Evolutionary conservation across 1,284 basidiomycete species (phyloP).

Genomic region (Heliocybe sulcata): DNA sequence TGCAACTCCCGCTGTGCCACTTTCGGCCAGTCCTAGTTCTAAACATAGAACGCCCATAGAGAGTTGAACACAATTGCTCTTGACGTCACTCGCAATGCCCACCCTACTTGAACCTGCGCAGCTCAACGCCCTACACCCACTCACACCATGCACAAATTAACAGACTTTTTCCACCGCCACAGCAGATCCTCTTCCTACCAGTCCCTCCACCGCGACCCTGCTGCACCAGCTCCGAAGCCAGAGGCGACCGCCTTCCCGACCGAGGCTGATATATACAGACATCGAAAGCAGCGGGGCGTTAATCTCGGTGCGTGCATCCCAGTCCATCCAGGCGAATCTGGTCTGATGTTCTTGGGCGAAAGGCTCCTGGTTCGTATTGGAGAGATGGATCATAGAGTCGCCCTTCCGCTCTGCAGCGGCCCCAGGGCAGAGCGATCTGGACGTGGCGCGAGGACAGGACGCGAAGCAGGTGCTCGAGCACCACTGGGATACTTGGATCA

Average conservation of each 20-base stretch:
- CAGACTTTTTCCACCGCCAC: conserved; percentile 1
- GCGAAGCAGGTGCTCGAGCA: conserved; percentile 61
- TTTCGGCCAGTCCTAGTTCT: too few species aligned
- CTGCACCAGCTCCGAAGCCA: background rate
- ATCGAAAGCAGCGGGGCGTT: conserved; percentile 75
- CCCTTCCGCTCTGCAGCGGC: conserved; percentile 47
- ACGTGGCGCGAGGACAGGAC: conserved; percentile 58
- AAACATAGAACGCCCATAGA: too few species aligned
- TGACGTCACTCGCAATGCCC: too few species aligned
- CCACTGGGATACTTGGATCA: conserved; percentile 79
- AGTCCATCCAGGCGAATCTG: background rate
- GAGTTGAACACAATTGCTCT: too few species aligned
- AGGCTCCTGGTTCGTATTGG: conserved; percentile 77
- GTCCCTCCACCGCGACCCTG: background rate
- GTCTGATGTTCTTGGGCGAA: conserved; percentile 5
- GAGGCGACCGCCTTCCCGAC: conserved; percentile 11
- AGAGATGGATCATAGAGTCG: conserved; percentile 61
- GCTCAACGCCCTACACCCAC: too few species aligned
- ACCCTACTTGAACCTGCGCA: too few species aligned
- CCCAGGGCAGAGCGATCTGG: conserved; percentile 68
- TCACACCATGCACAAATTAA: conserved; percentile 1
- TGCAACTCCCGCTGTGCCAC: too few species aligned
- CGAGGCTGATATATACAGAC: conserved; percentile 43
- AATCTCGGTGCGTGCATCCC: conserved; percentile 19
- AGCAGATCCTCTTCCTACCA: background rate